phyloP scores from a whole-genome alignment of 495 filamentous ascomycete species.

The Penicillium ochrochloron region DNA sequence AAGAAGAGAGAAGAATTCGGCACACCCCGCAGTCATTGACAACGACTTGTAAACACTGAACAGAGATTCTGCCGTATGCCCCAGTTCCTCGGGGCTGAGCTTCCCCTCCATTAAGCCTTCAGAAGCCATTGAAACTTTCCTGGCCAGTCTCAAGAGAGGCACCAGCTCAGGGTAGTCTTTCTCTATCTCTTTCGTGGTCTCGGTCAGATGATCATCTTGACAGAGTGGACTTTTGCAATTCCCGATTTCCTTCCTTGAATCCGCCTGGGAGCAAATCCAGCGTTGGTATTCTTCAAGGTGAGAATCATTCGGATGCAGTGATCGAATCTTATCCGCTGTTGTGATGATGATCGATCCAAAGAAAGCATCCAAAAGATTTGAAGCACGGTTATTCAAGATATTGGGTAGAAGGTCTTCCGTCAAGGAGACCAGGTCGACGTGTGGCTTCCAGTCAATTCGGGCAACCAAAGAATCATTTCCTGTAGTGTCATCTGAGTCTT shows the following conservation, averaged over 20 bases:
- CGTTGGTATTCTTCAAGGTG: constrained; percentile 1
- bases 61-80: not conserved
- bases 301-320: not conserved
- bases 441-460: constrained; percentile 1
- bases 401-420: not conserved
- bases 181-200: constrained; percentile 1
- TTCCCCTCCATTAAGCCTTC: not conserved
- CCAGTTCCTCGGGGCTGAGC: not conserved
- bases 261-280: not conserved
- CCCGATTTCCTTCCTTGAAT: not conserved
- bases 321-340: not conserved
- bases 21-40: not conserved
- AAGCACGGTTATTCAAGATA: not conserved
- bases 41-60: not conserved
- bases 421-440: not conserved
- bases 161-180: not conserved
- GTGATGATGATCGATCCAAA: not conserved
- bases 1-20: constrained; percentile 2
- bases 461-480: constrained; percentile 3
- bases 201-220: not conserved
- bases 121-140: not conserved
- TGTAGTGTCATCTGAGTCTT: not conserved
- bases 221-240: not conserved
- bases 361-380: not conserved
- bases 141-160: not conserved